phyloP scores from a whole-genome alignment of 2,329 filamentous ascomycete genomes.

The Ophiostoma sp. region DNA sequence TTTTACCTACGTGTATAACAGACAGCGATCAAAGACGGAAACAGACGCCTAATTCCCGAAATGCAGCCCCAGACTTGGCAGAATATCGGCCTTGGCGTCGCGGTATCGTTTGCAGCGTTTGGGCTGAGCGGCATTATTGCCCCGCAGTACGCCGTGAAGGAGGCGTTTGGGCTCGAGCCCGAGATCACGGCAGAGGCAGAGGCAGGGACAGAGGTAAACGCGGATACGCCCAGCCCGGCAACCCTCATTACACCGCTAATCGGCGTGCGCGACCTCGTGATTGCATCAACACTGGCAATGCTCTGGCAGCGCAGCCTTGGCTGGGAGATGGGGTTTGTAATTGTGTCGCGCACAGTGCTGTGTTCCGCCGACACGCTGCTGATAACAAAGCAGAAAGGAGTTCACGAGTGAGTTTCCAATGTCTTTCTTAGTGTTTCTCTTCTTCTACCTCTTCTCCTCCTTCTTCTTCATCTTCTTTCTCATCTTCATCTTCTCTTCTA shows the following conservation, averaged over 20 bases:
- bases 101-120: constrained; percentile 17
- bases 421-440: neutral
- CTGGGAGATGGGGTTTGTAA: constrained; percentile 26
- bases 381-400: constrained; percentile 18
- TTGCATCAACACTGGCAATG: constrained; percentile 25
- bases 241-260: constrained; percentile 25
- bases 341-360: constrained; percentile 25
- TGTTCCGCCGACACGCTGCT: constrained; percentile 24
- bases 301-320: constrained; percentile 21
- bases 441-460: neutral
- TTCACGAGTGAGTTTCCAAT: constrained; percentile 14
- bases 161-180: constrained; percentile 15
- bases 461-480: neutral
- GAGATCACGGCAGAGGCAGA: neutral
- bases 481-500: neutral
- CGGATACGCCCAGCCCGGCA: constrained; percentile 8
- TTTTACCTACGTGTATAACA: neutral
- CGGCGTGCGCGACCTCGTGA: constrained; percentile 25
- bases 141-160: constrained; percentile 6
- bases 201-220: neutral
- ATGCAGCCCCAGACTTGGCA: constrained; percentile 18
- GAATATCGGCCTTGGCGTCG: constrained; percentile 20
- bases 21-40: neutral
- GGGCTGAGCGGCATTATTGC: constrained; percentile 20
- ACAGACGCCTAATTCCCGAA: neutral